Base-by-base conservation (phyloP, 257 asterid species). In the Rhazya stricta region DNA sequence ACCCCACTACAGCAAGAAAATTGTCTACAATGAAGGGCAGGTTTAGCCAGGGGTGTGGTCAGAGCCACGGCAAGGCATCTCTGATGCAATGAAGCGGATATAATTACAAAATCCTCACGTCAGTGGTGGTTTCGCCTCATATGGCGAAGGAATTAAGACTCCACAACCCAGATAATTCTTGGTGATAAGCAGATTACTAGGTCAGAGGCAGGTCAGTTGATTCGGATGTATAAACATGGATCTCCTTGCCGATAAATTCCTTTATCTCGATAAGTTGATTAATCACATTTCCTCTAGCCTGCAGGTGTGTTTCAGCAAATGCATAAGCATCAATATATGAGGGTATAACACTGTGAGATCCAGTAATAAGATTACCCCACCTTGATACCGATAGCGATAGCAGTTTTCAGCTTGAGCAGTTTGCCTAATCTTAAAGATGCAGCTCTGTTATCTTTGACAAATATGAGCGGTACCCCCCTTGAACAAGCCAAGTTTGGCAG, bases 311-410 rank as follows among this genome's bases (percentile, higher is more conserved):
- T 76, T 75, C 41, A 77, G 69, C 66, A 43, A 30, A 32, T 32
- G 43, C 45, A 41, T 50, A 62, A 62, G 53, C 8, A 6, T 4
- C 30, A 6, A 72, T 9, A 21, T 25, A 18, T 16, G 19, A 13
- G 69, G 62, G 65, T 72, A 68, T 54, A 63, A 57, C n/a, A n/a
- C n/a, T n/a, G n/a, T n/a, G n/a, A n/a, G n/a, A n/a, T n/a, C n/a
- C n/a, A n/a, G 13, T 3, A 30, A 41, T 9, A 63, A 69, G 29
- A 74, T 10, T 23, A 32, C 69, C 82, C 61, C 25, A 89, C 97
- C 96, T 92, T 94, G 71, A 92, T 80, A 51, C 97, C 97, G 71
- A 94, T 81, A 73, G 97, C 87, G 48, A 92, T 90, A 67, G 97
- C 89, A 61, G 94, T 90, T 86, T 85, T 94, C 66, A 94, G 84